Percentiles rank a stretch among this genome's conserved stretches.
Evolutionary conservation across 805 yeast species (phyloP).

Genomic region (Pichia ethanolica): DNA sequence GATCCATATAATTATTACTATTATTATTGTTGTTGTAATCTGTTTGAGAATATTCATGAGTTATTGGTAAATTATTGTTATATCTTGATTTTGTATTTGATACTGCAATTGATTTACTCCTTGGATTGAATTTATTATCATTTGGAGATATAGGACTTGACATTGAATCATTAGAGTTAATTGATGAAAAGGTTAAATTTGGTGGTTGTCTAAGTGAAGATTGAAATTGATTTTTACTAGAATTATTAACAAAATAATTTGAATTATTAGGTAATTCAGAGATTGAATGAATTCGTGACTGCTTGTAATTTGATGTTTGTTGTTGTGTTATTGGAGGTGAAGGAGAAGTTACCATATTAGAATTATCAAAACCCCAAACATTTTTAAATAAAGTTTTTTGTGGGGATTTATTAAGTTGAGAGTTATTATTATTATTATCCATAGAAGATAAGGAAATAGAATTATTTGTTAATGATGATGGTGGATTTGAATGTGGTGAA

Average conservation of each 20-base stretch:
- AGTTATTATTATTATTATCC: no score
- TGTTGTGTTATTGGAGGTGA: background rate
- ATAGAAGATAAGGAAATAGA: no score
- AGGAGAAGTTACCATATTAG: background rate
- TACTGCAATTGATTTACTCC: slow-evolving; percentile 7
- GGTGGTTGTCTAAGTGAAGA: no score
- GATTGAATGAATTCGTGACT: slow-evolving; percentile 4
- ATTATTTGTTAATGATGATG: no score
- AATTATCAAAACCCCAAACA: slow-evolving; percentile 4
- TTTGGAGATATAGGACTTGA: no score
- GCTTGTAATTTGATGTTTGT: background rate
- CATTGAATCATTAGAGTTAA: no score
- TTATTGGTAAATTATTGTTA: slow-evolving; percentile 21
- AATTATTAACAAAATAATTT: no score
- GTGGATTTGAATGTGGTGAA: background rate
- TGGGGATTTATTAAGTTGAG: background rate
- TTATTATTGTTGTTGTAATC: background rate
- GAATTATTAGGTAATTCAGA: slow-evolving; percentile 1
- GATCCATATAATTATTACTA: background rate
- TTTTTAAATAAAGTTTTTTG: slow-evolving; percentile 6
- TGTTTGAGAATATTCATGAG: slow-evolving; percentile 16
- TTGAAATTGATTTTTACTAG: background rate
- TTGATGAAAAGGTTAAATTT: no score
- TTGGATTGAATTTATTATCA: background rate
- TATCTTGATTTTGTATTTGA: slow-evolving; percentile 14